Conservation (phyloP, 768 basidiomycete species). For the Psilocybe tampanensis region DNA sequence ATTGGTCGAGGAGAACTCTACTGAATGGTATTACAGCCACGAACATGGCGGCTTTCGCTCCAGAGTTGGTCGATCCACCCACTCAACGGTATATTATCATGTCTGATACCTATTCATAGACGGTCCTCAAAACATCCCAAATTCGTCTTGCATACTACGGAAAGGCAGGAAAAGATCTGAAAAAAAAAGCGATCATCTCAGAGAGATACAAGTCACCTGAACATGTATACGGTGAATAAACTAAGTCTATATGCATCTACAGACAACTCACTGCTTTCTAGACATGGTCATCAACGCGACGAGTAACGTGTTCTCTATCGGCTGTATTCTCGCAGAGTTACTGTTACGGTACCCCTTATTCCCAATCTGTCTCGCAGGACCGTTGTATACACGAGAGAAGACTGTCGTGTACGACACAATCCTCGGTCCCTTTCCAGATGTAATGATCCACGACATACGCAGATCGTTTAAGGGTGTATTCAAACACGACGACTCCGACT, state of each 20-base stretch:
- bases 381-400: background rate
- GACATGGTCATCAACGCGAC: background rate
- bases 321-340: background rate
- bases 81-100: background rate
- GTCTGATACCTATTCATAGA: background rate
- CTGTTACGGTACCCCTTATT: background rate
- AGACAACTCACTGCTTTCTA: background rate
- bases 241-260: background rate
- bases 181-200: background rate
- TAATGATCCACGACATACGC: background rate
- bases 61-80: background rate
- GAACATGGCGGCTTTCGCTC: background rate
- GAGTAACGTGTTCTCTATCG: background rate
- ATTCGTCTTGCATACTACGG: background rate
- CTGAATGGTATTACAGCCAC: background rate
- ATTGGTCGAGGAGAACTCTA: background rate
- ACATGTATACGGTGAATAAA: background rate
- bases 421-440: background rate
- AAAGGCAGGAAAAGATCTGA: background rate
- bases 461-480: background rate
- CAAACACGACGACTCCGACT: background rate
- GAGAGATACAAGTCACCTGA: background rate
- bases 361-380: background rate
- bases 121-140: background rate
- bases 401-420: background rate